These are phyloP conservation scores for Vachellia collinsii DNA, from an alignment of 306 rosid species.

Conservation along the genomic window DNA sequence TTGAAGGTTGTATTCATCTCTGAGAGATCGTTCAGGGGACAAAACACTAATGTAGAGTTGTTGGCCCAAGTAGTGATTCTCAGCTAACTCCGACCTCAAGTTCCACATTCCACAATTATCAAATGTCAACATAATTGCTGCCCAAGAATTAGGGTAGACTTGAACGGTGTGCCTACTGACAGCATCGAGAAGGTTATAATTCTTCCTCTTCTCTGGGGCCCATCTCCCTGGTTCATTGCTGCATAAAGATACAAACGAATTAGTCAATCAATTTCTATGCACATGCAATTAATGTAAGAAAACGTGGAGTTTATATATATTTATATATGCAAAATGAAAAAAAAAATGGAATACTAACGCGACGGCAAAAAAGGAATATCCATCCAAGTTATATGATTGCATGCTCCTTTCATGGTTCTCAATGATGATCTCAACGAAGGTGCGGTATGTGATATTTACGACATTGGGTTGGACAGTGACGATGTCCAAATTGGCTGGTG, in stretches of 20 bases:
- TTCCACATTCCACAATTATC: slow-evolving; percentile 65
- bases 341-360: slow-evolving; percentile 40
- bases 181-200: slow-evolving; percentile 2
- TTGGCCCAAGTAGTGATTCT: slow-evolving; percentile 41
- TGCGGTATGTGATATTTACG: slow-evolving; percentile 37
- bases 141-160: slow-evolving; percentile 7
- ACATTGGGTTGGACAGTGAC: slow-evolving; percentile 42
- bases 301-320: background rate
- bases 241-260: background rate
- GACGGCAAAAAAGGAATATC: slow-evolving; percentile 52
- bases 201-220: slow-evolving; percentile 44
- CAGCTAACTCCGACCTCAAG: slow-evolving; percentile 43
- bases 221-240: slow-evolving; percentile 63
- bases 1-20: slow-evolving; percentile 52
- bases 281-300: too few relatives aligned
- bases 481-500: slow-evolving; percentile 9
- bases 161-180: background rate
- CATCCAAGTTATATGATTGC: slow-evolving; percentile 58
- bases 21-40: slow-evolving; percentile 39
- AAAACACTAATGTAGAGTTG: slow-evolving; percentile 43
- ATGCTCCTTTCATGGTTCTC: slow-evolving; percentile 61
- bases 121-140: slow-evolving; percentile 44
- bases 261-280: background rate
- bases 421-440: slow-evolving; percentile 58
- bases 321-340: background rate